Base-by-base conservation (phyloP, 2,329 filamentous ascomycete species). In the Grosmannia clavigera region DNA sequence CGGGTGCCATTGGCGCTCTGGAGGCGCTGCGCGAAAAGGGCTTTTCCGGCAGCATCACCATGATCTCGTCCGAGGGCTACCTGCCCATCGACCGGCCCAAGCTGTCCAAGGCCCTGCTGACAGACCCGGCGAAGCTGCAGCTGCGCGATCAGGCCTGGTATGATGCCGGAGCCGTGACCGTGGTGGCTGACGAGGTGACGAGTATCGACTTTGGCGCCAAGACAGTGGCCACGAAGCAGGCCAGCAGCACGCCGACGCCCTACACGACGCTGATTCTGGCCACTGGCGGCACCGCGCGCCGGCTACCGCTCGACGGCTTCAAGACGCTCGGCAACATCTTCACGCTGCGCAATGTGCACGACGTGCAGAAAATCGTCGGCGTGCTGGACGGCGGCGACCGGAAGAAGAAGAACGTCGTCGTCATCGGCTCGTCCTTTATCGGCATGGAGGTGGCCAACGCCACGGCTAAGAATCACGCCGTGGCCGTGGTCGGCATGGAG, bases 371-470 rank as follows among this genome's bases (percentile, higher is more conserved):
- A 61, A 96, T 99, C 65, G 79, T 90, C 31, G 79, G 77, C 1
- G 90, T 90, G 7, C 88, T 95, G 55, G 90, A 90, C 35, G 78
- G 83, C 52, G 87, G 88, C 69, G 25, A 2, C 46, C 5, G 16
- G 11, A 5, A 9, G 12, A 58, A 58, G 46, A 96, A 96, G 80
- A 96, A 96, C 73, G 84, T 99, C 65, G 90, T 96, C 55, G 80
- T 99, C 16, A 79, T 99, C 59, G 94, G 94, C 50, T 92, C 88
- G 61, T 95, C 90, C 0, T 99, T 99, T 73, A 99, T 99, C 69
- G 94, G 94, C 50, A 95, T 99, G 88, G 94, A 99, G 73, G 83
- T 95, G n/a, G 92, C 88, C 63, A 94, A 92, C 64, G 86, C 95
- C 0, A 85, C 87, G 0, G 75, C 81, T 53, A 87, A 87, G 67